A percentile compares a stretch with the other conserved stretches of the same genome.
phyloP scores from a whole-genome alignment of 129 eudicot species.

The Flaveria sonorensis region DNA sequence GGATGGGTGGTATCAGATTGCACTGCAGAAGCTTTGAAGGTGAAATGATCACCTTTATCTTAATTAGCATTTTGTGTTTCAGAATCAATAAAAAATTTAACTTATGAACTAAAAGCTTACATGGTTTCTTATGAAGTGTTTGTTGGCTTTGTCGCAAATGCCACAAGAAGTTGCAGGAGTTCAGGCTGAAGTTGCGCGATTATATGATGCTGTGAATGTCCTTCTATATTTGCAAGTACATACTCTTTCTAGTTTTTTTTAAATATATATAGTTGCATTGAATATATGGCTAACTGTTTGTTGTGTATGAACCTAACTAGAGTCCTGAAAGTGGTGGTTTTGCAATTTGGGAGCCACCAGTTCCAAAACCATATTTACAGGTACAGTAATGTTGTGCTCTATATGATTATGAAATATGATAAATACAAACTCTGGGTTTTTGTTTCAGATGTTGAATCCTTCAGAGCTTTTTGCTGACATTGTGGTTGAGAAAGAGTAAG shows the following conservation, averaged over 20 bases:
- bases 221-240: conserved; percentile 44
- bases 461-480: conserved; percentile 51
- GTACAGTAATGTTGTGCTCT: not conserved
- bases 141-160: conserved; percentile 40
- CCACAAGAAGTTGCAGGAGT: conserved; percentile 44
- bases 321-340: conserved; percentile 44
- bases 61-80: not conserved
- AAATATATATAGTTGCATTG: not conserved
- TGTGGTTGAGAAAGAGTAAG: conserved; percentile 51
- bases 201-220: conserved; percentile 45
- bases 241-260: not conserved
- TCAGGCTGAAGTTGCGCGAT: conserved; percentile 27
- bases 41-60: not conserved
- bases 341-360: conserved; percentile 46
- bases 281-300: not conserved
- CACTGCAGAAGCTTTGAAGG: conserved; percentile 46
- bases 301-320: conserved; percentile 16
- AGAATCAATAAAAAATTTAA: not conserved
- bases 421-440: not conserved
- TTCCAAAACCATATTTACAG: conserved; percentile 40
- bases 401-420: not conserved
- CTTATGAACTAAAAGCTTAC: not conserved
- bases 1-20: conserved; percentile 52
- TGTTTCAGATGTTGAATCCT: conserved; percentile 39
- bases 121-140: conserved; percentile 30